phyloP scores from a whole-genome alignment of 106 monocot genomes.

The Dioscorea dumetorum region DNA sequence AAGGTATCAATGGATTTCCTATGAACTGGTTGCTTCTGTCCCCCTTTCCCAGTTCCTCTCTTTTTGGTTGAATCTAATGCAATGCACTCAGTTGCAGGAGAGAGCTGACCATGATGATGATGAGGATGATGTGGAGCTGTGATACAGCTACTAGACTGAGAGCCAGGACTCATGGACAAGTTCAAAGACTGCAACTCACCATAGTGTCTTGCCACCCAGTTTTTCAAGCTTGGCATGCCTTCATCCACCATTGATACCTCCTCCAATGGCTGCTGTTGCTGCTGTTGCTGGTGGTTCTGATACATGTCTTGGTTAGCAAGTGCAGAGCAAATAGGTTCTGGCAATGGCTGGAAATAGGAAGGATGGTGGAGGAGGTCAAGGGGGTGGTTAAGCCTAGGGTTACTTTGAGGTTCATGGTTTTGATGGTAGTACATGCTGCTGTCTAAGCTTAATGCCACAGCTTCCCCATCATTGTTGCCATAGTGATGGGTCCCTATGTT shows the following conservation, averaged over 20 bases:
- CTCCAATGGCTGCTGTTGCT: neutral
- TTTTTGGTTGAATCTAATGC: slow-evolving; percentile 50
- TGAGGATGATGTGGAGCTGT: slow-evolving; percentile 42
- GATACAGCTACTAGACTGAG: slow-evolving; percentile 69
- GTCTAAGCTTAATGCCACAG: slow-evolving; percentile 68
- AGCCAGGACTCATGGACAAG: slow-evolving; percentile 94
- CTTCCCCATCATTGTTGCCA: slow-evolving; percentile 50
- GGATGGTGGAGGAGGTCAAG: slow-evolving; percentile 13
- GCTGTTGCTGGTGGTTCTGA: slow-evolving; percentile 25
- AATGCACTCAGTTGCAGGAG: slow-evolving; percentile 25
- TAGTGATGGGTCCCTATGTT: slow-evolving; percentile 77
- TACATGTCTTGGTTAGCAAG: slow-evolving; percentile 16
- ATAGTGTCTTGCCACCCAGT: slow-evolving; percentile 43
- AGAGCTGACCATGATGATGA: neutral
- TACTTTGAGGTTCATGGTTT: slow-evolving; percentile 31
- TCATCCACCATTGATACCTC: no score
- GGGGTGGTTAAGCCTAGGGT: neutral
- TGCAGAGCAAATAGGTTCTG: neutral
- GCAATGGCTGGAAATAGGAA: slow-evolving; percentile 56
- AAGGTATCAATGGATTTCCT: slow-evolving; percentile 96
- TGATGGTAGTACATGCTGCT: slow-evolving; percentile 64
- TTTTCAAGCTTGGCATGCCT: slow-evolving; percentile 21
- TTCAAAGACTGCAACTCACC: slow-evolving; percentile 71
- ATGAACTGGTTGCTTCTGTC: slow-evolving; percentile 90
- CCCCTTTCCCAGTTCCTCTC: slow-evolving; percentile 45